Evolutionary conservation across 441 rosid genomes (phyloP), one percentile per base, ranked within the genome.

Genomic region (Bruguiera hainesii): DNA sequence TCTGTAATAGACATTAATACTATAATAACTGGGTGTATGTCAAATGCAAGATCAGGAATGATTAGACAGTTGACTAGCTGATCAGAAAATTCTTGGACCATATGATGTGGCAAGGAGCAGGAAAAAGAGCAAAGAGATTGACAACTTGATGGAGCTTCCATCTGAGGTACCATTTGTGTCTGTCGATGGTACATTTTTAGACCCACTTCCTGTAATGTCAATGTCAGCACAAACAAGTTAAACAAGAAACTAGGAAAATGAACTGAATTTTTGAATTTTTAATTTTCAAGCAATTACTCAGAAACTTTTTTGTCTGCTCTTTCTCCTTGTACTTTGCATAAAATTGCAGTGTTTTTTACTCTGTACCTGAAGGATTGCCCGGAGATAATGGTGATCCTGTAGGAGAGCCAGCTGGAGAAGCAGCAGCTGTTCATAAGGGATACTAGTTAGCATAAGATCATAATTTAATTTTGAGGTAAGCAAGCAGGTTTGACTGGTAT

Each of bases 361-460:
- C 31, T 58, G 63, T 84, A 81, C 92, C 89, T 80, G 84, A 68
- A 66, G 89, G 87, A 64, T 73, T 55, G 13, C 63, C 79, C 65
- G 88, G 78, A 77, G 83, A 55, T 68, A 73, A 78, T 52, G 97
- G 84, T 76, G 89, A 61, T 61, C 72, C 95, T 55, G 85, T 75
- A 21, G 97, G 97, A 65, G 96, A 76, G 65, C 66, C 85, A 3
- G 93, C 79, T 29, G 85, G 89, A 73, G 96, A 83, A 71, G 83
- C 83, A 71, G 83, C 83, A 75, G 85, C 97, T 91, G 89, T 37
- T 39, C 52, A 70, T 11, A 56, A 42, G 59, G 16, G 26, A 37
- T 53, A 31, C 10, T 48, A 57, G 71, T 70, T 60, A 76, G 69
- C 52, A 63, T 60, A 6, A 26, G 4, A 52, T 50, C n/a, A 55